phyloP scores from a whole-genome alignment of 2,329 filamentous ascomycete genomes.

The Beauveria asiatica region DNA sequence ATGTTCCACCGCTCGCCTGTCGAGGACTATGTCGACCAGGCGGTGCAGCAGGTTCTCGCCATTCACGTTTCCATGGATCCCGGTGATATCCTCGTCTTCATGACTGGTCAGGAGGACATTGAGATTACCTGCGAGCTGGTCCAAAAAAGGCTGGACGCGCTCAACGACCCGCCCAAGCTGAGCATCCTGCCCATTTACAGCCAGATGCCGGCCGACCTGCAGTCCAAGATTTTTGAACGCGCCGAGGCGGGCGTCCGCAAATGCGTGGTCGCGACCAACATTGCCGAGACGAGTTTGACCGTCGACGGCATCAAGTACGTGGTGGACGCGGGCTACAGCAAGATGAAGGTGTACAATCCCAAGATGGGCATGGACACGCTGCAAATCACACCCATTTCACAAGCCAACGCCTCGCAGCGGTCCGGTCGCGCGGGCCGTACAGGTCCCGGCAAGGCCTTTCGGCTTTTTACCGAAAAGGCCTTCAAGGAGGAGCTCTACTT shows the following conservation, averaged over 20 bases:
- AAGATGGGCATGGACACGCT: conserved; percentile 99
- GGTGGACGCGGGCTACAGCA: conserved; percentile 91
- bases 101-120: conserved; percentile 98
- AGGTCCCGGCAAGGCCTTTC: conserved; percentile 89
- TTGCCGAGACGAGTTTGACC: conserved; percentile 94
- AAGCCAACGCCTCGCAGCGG: conserved; percentile 89
- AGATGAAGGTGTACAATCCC: conserved; percentile 97
- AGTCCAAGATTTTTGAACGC: conserved; percentile 94
- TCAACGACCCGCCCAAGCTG: conserved; percentile 91
- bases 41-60: conserved; percentile 88
- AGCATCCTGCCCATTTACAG: conserved; percentile 97
- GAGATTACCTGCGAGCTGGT: conserved; percentile 92
- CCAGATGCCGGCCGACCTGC: conserved; percentile 97
- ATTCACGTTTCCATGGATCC: conserved; percentile 92
- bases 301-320: conserved; percentile 99
- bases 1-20: conserved; percentile 92
- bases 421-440: conserved; percentile 91
- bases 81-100: conserved; percentile 95
- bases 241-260: conserved; percentile 87
- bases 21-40: conserved; percentile 95
- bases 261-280: conserved; percentile 97
- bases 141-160: conserved; percentile 73
- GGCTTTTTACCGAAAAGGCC: conserved; percentile 86
- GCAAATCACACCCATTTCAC: conserved; percentile 94
- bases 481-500: conserved; percentile 96